These are phyloP conservation scores for Handroanthus guayacan DNA, from an alignment of 257 asterid species.

Conservation along the genomic window DNA sequence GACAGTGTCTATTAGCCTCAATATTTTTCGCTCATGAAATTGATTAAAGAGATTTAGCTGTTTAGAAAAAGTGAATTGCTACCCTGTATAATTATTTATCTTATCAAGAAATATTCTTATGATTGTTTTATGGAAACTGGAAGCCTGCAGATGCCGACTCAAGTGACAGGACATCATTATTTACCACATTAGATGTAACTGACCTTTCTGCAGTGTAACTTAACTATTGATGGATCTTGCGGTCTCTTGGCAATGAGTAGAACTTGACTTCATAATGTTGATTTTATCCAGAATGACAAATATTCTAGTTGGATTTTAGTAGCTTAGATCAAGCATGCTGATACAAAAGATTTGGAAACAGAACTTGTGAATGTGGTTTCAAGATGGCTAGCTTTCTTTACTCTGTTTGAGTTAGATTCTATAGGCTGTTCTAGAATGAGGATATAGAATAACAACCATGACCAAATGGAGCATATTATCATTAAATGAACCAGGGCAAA, in stretches of 20 bases:
- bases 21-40: not conserved
- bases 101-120: constrained; percentile 7
- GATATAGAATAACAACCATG: constrained; percentile 13
- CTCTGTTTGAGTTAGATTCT: too few species aligned
- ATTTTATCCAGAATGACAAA: not conserved
- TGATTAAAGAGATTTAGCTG: not conserved
- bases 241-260: not conserved
- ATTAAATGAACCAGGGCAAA: constrained; percentile 26
- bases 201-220: not conserved
- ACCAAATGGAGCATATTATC: not conserved
- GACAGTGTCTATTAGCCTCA: not conserved
- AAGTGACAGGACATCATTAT: not conserved
- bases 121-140: not conserved
- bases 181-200: not conserved
- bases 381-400: not conserved
- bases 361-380: not conserved
- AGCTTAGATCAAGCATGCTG: not conserved
- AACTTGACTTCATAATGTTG: not conserved
- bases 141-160: not conserved
- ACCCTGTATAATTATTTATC: constrained; percentile 6
- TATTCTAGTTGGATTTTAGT: not conserved
- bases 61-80: not conserved
- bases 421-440: not conserved
- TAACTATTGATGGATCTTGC: not conserved
- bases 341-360: not conserved